phyloP scores from a whole-genome alignment of 371 early-diverging fungal genomes.

The Zychaea mexicana region DNA sequence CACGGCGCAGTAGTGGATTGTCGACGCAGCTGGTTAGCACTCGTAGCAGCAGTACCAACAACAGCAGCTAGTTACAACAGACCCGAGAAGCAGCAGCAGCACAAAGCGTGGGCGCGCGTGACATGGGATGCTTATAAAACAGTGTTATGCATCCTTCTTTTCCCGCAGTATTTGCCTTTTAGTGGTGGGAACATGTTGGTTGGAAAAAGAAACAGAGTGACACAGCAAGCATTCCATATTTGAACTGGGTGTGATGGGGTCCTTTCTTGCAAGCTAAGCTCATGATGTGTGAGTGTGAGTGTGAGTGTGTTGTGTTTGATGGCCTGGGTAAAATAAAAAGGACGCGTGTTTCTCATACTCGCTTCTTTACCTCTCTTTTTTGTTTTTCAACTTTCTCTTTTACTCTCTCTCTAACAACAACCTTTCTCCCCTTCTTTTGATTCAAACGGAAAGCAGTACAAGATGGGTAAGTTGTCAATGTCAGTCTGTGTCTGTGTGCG shows the following conservation, averaged over 20 bases:
- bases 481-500: background rate
- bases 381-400: constrained; percentile 4
- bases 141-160: background rate
- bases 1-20: no score
- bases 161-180: constrained; percentile 4
- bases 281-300: background rate
- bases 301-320: background rate
- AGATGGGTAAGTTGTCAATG: constrained; percentile 12
- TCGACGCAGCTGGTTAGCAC: no score
- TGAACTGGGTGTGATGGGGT: background rate
- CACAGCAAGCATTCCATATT: background rate
- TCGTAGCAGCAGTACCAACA: background rate
- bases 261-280: background rate
- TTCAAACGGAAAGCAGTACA: constrained; percentile 4
- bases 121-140: background rate
- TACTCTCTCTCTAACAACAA: background rate
- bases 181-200: constrained; percentile 3
- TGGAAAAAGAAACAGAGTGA: background rate
- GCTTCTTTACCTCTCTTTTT: background rate
- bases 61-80: no score
- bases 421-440: background rate
- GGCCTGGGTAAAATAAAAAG: constrained; percentile 5
- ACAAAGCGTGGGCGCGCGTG: background rate
- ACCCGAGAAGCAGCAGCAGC: no score
- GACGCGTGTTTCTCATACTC: constrained; percentile 1